Evolutionary conservation across 83 land plant genomes (phyloP), one percentile per base, ranked within the genome.

Genomic region (Thuja plicata): DNA sequence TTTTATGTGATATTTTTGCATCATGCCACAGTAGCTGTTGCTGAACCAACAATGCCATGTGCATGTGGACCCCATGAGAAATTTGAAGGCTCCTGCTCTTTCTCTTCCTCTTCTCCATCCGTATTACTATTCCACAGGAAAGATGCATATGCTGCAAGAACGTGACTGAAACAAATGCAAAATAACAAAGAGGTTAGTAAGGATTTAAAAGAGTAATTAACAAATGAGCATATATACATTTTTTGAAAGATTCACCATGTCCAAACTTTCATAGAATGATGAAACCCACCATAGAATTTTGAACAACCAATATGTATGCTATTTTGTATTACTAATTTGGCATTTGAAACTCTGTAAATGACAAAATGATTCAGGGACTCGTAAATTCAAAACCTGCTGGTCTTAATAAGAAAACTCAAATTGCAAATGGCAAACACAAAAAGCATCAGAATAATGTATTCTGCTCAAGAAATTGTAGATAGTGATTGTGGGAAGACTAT

Each of bases 111-210:
- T 1, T 91, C 93, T 15, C 88, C 93, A 17, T 92, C 95, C 30
- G 89, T 55, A 45, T 93, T 94, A 96, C 96, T 55, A 45, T 93
- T 94, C 97, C 96, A 95, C 17, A 94, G 90, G 88, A 95, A 95
- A n/a, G 88, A 76, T 16, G 97, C 96, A 90, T 95, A 92, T 7
- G 96, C 92, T 45, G 90, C 97, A 88, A 92, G 92, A 85, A 95
- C 96, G 89, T 93, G 52, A 84, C 97, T 95, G 94, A 32, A 85
- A 83, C 87, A 34, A 34, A 52, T 16, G 3, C 82, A 38, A 79
- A 35, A 78, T 2, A 80, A 16, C 83, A 2, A 37, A 7, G 45
- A 15, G 38, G 9, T 37, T 5, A 80, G 45, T 41, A 80, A 5
- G 45, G 24, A 38, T 41, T 37, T 8, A 41, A 80, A 13, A 80